A percentile compares a stretch with the other conserved stretches of the same genome.
These are phyloP conservation scores for Monosporozyma yasuniensis DNA, from an alignment of 805 yeast species.

Conservation along the genomic window DNA sequence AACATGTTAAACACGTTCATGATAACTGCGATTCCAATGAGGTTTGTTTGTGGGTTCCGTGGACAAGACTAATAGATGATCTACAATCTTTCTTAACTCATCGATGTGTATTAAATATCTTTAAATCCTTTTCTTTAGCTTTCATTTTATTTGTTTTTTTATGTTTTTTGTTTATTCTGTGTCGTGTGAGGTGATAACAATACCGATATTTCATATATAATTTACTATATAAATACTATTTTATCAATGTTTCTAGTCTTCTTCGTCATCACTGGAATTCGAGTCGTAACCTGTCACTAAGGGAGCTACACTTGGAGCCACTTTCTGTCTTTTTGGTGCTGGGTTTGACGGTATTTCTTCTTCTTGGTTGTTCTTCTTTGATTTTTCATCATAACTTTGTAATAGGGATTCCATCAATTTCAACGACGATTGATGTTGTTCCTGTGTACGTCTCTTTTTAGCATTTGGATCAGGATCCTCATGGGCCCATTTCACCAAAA, in stretches of 20 bases:
- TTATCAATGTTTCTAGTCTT: neutral
- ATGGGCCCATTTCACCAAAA: conserved; percentile 71
- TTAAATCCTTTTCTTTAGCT: neutral
- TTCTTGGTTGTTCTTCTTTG: too few species aligned
- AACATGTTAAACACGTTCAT: conserved; percentile 12
- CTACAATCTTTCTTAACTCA: too few species aligned
- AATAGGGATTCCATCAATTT: conserved; percentile 10
- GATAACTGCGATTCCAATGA: neutral
- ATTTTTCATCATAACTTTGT: neutral
- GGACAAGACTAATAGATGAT: too few species aligned
- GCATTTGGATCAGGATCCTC: conserved; percentile 71
- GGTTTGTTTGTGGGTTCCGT: neutral
- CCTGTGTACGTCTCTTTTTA: conserved; percentile 22
- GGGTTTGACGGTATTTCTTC: neutral
- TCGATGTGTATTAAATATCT: neutral
- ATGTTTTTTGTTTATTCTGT: neutral
- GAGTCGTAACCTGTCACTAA: neutral
- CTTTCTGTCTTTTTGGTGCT: neutral
- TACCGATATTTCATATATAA: neutral
- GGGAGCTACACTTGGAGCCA: neutral
- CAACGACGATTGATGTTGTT: conserved; percentile 19
- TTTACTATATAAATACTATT: neutral
- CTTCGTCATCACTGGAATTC: neutral
- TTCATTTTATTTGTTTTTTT: neutral
- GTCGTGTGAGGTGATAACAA: neutral